Evolutionary conservation across 768 basidiomycete species (phyloP).

Genomic region (Cystoderma amianthinum): DNA sequence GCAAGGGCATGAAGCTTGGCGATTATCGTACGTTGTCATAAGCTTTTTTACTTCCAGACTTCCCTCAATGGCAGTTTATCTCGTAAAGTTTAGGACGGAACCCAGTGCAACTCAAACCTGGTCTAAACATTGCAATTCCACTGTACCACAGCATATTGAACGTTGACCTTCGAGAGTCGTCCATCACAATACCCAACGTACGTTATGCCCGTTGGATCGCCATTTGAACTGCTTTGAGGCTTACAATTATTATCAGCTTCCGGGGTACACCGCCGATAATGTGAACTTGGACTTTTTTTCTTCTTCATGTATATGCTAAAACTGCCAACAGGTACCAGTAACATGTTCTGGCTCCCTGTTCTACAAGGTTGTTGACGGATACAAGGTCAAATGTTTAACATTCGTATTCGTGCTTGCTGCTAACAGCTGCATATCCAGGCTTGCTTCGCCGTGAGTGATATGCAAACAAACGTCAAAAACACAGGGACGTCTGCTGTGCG

Average conservation of each 20-base stretch:
- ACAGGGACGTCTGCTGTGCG: conserved; percentile 49
- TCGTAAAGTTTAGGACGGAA: conserved; percentile 32
- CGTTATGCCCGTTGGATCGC: conserved; percentile 6
- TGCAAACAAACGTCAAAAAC: conserved; percentile 40
- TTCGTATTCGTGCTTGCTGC: not conserved
- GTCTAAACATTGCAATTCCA: conserved; percentile 38
- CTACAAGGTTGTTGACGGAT: conserved; percentile 43
- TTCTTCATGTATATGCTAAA: not conserved
- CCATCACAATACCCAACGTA: conserved; percentile 37
- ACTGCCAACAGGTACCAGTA: conserved; percentile 36
- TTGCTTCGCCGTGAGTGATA: conserved; percentile 43
- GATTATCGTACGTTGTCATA: conserved; percentile 26
- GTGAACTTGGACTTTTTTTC: conserved; percentile 6
- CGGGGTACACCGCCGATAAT: conserved; percentile 27
- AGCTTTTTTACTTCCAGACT: not conserved
- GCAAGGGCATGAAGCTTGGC: conserved; percentile 48
- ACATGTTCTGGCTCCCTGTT: conserved; percentile 47
- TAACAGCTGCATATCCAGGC: conserved; percentile 17
- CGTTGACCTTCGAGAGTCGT: conserved; percentile 42
- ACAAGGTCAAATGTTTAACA: conserved; percentile 21
- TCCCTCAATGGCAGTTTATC: not conserved
- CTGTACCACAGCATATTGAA: conserved; percentile 34
- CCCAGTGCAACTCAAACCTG: conserved; percentile 37
- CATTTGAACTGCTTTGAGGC: too few relatives aligned
- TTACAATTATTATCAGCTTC: conserved; percentile 14